phyloP scores from a whole-genome alignment of 345 rosid genomes.

The Syzygium aqueum region DNA sequence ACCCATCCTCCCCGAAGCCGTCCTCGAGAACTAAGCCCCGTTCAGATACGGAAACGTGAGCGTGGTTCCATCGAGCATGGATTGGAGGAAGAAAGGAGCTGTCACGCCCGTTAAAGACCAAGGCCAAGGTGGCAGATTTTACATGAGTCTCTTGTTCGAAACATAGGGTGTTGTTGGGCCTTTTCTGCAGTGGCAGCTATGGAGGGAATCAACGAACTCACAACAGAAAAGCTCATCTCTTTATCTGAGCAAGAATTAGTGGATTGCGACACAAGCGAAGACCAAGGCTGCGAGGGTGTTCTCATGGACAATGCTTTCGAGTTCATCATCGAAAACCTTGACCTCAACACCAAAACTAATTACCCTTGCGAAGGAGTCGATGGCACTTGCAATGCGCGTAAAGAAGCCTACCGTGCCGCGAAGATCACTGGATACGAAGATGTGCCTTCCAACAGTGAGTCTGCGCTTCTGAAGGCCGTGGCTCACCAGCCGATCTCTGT shows the following conservation, averaged over 20 bases:
- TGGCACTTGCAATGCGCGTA: no score
- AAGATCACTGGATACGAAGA: not conserved
- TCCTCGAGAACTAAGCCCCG: not conserved
- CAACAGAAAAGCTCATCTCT: not conserved
- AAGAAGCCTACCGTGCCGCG: not conserved
- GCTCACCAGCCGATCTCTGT: not conserved
- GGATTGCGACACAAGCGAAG: not conserved
- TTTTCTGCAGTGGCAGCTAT: constrained; percentile 1
- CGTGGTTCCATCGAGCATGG: not conserved
- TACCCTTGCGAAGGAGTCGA: no score
- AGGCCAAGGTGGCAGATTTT: not conserved
- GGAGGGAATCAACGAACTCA: constrained; percentile 2
- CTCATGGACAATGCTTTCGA: constrained; percentile 2
- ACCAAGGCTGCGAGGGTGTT: constrained; percentile 2
- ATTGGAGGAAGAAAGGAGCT: constrained; percentile 3
- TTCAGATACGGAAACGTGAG: not conserved
- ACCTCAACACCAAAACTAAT: no score
- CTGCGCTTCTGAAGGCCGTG: not conserved
- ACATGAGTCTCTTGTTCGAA: not conserved
- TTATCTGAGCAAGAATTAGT: constrained; percentile 8
- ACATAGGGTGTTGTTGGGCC: constrained; percentile 1
- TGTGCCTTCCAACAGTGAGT: not conserved
- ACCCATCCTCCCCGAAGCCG: not conserved
- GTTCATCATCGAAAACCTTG: not conserved
- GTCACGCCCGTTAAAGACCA: not conserved